Evolutionary conservation across 352 stramenopile genomes (phyloP).

Genomic region (Globisporangium emineosum): DNA sequence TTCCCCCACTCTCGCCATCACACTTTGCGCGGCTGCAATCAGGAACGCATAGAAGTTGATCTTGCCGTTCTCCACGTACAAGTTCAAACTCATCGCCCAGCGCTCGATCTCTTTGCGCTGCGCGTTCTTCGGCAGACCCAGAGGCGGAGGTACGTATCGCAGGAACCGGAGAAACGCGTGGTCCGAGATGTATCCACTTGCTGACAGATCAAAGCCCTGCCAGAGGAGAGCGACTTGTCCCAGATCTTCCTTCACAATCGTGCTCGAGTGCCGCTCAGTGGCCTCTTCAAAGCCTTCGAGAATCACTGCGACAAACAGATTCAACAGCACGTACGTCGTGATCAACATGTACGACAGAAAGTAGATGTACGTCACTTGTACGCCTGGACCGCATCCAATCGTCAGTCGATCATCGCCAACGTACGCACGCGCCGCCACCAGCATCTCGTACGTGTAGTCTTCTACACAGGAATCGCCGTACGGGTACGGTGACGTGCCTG

Average conservation of each 20-base stretch:
- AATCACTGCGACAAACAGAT: constrained; percentile 80
- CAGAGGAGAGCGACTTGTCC: constrained; percentile 24
- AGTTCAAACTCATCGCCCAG: constrained; percentile 29
- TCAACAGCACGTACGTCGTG: constrained; percentile 67
- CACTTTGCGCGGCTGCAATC: constrained; percentile 25
- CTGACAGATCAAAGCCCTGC: constrained; percentile 35
- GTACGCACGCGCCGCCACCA: constrained; percentile 25
- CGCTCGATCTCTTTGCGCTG: constrained; percentile 29
- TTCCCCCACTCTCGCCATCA: constrained; percentile 29
- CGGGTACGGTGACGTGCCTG: constrained; percentile 20
- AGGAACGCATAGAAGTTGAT: constrained; percentile 41
- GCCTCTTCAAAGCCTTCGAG: constrained; percentile 74
- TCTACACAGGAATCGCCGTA: constrained; percentile 36
- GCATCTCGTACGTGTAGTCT: constrained; percentile 32
- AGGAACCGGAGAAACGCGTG: constrained; percentile 42
- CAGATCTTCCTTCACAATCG: constrained; percentile 39
- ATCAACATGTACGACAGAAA: constrained; percentile 68
- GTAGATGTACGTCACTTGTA: constrained; percentile 54
- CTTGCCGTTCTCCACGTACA: constrained; percentile 28
- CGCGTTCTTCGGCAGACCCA: constrained; percentile 28
- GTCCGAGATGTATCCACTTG: constrained; percentile 30
- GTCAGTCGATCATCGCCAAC: constrained; percentile 27
- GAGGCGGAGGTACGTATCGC: constrained; percentile 31
- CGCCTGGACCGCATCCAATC: constrained; percentile 36
- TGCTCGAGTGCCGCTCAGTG: constrained; percentile 34